Percentiles rank a stretch among this genome's conserved stretches.
Conservation (phyloP, 2,329 filamentous ascomycete genomes). For the Claviceps africana region DNA sequence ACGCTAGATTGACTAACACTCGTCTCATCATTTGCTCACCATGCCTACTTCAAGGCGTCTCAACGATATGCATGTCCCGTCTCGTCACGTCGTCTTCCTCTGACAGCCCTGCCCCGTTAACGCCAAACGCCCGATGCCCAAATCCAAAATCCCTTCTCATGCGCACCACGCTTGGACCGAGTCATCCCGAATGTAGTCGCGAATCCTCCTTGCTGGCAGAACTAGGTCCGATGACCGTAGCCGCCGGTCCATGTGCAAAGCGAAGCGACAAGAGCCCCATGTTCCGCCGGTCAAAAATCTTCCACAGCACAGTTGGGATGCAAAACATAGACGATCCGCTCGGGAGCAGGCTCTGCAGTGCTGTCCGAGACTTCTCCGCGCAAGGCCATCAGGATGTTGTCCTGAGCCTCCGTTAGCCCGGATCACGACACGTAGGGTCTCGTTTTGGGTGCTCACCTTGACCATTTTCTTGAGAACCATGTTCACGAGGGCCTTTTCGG, state of each 20-base stretch:
- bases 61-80: no score
- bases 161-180: background rate
- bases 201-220: background rate
- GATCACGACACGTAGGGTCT: background rate
- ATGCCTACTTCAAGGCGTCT: background rate
- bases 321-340: conserved; percentile 60
- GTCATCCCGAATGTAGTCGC: background rate
- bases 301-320: conserved; percentile 91
- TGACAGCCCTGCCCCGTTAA: background rate
- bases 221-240: background rate
- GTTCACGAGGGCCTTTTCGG: conserved; percentile 55
- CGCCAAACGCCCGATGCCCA: background rate
- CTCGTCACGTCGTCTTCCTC: background rate
- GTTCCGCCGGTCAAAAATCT: conserved; percentile 25
- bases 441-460: conserved; percentile 47
- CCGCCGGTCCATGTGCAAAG: background rate
- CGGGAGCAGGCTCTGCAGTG: conserved; percentile 26
- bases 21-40: background rate
- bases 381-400: conserved; percentile 78
- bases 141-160: background rate
- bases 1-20: background rate
- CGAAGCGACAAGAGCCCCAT: background rate
- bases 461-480: conserved; percentile 95
- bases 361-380: conserved; percentile 45
- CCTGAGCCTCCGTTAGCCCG: conserved; percentile 36